Percentiles rank a stretch among this genome's conserved stretches.
Conservation (phyloP, 2,329 filamentous ascomycete genomes). For the Lasiodiplodia gonubiensis region DNA sequence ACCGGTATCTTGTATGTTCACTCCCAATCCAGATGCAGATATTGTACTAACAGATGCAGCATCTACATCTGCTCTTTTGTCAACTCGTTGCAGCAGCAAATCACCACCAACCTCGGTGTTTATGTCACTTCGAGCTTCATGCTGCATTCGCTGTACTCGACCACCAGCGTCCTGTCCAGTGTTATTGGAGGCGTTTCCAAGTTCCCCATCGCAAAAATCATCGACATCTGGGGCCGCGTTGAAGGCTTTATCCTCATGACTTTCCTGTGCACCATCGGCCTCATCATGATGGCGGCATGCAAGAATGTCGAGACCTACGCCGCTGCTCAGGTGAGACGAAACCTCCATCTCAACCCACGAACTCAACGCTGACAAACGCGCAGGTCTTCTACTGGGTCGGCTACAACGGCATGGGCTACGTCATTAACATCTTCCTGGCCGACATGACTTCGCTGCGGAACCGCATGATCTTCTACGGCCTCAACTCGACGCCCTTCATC, state of each 20-base stretch:
- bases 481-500: slow-evolving; percentile 41
- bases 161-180: slow-evolving; percentile 60
- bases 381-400: slow-evolving; percentile 65
- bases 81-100: slow-evolving; percentile 51
- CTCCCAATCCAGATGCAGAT: neutral
- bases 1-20: slow-evolving; percentile 37
- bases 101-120: slow-evolving; percentile 49
- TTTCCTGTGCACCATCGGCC: slow-evolving; percentile 55
- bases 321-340: slow-evolving; percentile 55
- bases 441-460: slow-evolving; percentile 70
- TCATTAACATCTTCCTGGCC: slow-evolving; percentile 66
- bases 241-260: slow-evolving; percentile 65
- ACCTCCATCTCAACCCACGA: neutral
- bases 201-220: slow-evolving; percentile 69
- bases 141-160: slow-evolving; percentile 60
- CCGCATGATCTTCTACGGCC: slow-evolving; percentile 67
- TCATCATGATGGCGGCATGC: slow-evolving; percentile 67
- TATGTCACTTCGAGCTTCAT: slow-evolving; percentile 58
- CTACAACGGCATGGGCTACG: slow-evolving; percentile 61
- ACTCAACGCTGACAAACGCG: neutral
- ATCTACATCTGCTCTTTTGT: slow-evolving; percentile 56
- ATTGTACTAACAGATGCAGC: neutral
- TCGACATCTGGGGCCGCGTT: slow-evolving; percentile 71
- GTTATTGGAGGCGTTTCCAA: slow-evolving; percentile 66
- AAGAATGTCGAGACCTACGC: slow-evolving; percentile 63